Conservation (phyloP, 148 eudicot species). For the Rhododendron ovatum region DNA sequence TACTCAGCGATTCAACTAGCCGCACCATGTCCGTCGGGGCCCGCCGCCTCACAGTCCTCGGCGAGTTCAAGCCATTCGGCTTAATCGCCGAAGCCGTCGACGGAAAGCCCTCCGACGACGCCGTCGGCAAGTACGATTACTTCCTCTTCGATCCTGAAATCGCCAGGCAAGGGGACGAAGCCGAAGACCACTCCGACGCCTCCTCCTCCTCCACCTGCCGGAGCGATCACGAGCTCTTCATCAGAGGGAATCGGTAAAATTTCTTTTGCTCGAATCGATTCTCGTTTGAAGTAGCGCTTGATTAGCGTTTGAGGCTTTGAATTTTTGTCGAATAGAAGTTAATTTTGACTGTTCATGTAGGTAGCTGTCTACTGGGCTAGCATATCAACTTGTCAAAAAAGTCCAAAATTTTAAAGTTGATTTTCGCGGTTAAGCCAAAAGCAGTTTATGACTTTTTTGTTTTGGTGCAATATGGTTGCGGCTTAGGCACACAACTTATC, state of each 20-base stretch:
- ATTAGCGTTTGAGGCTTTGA: not conserved
- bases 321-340: not conserved
- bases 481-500: not conserved
- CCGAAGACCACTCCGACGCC: slow-evolving; percentile 20
- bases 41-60: slow-evolving; percentile 63
- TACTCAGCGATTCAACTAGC: not conserved
- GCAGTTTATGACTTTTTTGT: not conserved
- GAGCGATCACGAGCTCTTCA: slow-evolving; percentile 78
- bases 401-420: not conserved
- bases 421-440: not conserved
- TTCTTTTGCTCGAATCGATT: not conserved
- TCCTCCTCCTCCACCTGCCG: slow-evolving; percentile 33
- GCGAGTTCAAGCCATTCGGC: slow-evolving; percentile 92
- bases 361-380: not conserved
- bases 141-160: slow-evolving; percentile 69
- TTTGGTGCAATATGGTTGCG: not conserved
- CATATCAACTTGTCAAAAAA: not conserved
- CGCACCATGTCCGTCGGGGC: slow-evolving; percentile 49
- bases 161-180: slow-evolving; percentile 35
- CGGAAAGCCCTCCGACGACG: slow-evolving; percentile 50
- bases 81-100: slow-evolving; percentile 79
- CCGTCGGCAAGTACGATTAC: slow-evolving; percentile 47
- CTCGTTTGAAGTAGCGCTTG: not conserved
- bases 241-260: slow-evolving; percentile 69
- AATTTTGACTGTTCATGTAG: not conserved